Evolutionary conservation across 2,329 filamentous ascomycete species (phyloP).

Genomic region (Septoria petroselini): DNA sequence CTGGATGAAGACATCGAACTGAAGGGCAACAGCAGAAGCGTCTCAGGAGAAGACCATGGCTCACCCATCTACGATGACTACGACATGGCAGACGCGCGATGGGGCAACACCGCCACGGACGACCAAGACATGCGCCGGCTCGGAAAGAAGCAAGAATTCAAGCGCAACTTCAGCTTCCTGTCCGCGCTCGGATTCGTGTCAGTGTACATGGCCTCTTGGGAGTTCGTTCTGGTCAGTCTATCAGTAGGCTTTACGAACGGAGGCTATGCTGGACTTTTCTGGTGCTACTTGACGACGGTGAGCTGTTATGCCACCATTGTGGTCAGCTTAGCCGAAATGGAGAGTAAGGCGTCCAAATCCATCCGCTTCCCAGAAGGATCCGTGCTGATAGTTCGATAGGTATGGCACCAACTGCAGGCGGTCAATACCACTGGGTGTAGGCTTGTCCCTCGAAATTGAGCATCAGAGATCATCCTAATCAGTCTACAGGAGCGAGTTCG

Average conservation of each 20-base stretch:
- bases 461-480: background rate
- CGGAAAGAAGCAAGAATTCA: conserved; percentile 34
- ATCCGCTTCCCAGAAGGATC: background rate
- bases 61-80: conserved; percentile 9
- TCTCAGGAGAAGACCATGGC: conserved; percentile 15
- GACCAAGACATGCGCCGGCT: conserved; percentile 32
- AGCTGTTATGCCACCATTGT: conserved; percentile 33
- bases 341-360: conserved; percentile 24
- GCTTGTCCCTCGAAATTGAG: background rate
- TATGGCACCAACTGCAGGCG: conserved; percentile 35
- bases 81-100: conserved; percentile 8
- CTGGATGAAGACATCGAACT: conserved; percentile 12
- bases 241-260: conserved; percentile 35
- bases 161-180: conserved; percentile 33
- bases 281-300: conserved; percentile 35
- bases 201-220: conserved; percentile 34
- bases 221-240: conserved; percentile 35
- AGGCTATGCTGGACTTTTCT: conserved; percentile 36
- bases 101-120: conserved; percentile 19
- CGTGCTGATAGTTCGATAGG: background rate
- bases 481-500: conserved; percentile 30
- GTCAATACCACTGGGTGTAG: conserved; percentile 34
- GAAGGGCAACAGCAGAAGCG: conserved; percentile 4
- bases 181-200: conserved; percentile 35
- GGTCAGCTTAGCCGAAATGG: conserved; percentile 36